Base-by-base conservation (phyloP, 2,329 filamentous ascomycete species). In the Aspergillus sp. region DNA sequence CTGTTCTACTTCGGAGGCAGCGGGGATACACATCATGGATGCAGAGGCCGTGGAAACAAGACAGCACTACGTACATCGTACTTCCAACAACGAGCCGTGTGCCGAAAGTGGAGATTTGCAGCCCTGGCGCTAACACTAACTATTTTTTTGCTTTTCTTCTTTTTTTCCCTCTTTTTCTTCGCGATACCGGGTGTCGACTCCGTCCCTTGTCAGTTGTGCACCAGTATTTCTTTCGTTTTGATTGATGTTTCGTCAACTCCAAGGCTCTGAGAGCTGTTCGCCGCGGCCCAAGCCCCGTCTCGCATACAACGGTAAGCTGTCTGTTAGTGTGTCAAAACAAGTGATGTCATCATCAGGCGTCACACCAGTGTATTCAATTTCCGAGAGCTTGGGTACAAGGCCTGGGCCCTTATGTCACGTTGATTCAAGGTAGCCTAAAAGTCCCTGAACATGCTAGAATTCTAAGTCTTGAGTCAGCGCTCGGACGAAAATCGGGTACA, bases 11-110 rank as follows among this genome's bases (percentile, higher is more conserved):
- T 69, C 67, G 71, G 70, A 68, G 49, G 47, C 59, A 51, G 66
- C 70, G 72, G 72, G 69, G 68, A 73, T 74, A 72, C 69, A 19
- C 57, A 55, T 31, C 23, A 48, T 34, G 23, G 57, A 59, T 59
- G 60, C 54, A 22, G 41, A 38, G 57, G 57, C 57, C 57, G 57
- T 59, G 57, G 57, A 53, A 62, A 43, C 61, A 59, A 65, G 67
- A 69, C 63, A 41, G 34, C 11, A 6, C 71, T 63, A 19, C 19
- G 19, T 19, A 19, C 19, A 19, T 19, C 2, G 55, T 25, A 48
- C 9, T 22, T 48, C 34, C 34, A 41, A 15, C 34, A 38, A 15
- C 34, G 13, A 41, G 34, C 61, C 62, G 60, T 59, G 54, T 63
- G 63, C 65, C 65, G 65, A 65, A 63, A 51, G 60, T 57, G 62